phyloP scores from a whole-genome alignment of 2,329 filamentous ascomycete species.

The Aschersonia sp. region DNA sequence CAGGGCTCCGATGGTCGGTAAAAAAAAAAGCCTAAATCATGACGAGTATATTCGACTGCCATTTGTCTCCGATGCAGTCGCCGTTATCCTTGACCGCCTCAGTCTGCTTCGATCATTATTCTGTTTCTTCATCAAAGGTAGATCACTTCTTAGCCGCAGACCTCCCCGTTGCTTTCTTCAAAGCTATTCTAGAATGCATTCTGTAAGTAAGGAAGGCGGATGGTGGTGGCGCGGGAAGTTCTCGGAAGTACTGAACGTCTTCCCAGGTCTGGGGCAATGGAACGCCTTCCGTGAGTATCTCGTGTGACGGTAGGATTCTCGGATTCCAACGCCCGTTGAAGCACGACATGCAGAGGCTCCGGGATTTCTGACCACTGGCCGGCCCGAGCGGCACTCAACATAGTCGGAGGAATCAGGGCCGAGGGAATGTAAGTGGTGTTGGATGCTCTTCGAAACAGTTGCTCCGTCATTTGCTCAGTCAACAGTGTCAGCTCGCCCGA shows the following conservation, averaged over 20 bases:
- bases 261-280: neutral
- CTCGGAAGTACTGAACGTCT: conserved; percentile 1
- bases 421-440: conserved; percentile 13
- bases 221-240: conserved; percentile 1
- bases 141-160: neutral
- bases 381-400: conserved; percentile 39
- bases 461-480: conserved; percentile 25
- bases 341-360: conserved; percentile 36
- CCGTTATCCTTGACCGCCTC: no score
- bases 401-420: conserved; percentile 31
- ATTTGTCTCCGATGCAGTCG: no score
- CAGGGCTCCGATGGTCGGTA: no score
- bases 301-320: conserved; percentile 12
- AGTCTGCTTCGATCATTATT: no score
- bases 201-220: conserved; percentile 3
- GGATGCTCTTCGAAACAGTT: conserved; percentile 17
- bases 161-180: neutral
- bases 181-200: conserved; percentile 2
- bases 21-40: no score
- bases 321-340: conserved; percentile 30
- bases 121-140: no score
- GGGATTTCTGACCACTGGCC: conserved; percentile 45
- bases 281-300: conserved; percentile 1
- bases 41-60: no score
- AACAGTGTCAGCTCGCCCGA: conserved; percentile 33